Evolutionary conservation across 768 basidiomycete species (phyloP).

Genomic region (Lentinus tigrinus): DNA sequence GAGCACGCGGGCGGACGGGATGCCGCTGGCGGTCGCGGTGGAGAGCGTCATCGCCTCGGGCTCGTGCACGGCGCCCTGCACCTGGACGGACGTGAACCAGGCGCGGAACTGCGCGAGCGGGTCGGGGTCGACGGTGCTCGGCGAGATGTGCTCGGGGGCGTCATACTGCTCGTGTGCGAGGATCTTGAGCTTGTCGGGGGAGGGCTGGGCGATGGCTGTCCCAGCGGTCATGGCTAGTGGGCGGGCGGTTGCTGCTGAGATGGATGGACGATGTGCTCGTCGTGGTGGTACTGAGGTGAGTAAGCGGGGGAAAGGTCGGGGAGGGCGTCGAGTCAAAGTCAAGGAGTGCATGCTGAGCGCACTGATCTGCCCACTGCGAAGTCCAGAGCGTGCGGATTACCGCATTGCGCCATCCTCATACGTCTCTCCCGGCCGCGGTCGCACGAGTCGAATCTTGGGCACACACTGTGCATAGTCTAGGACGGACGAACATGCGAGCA

Average conservation of each 20-base stretch:
- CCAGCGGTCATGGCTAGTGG: conserved; percentile 7
- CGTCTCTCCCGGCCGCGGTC: not conserved
- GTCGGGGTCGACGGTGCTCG: conserved; percentile 54
- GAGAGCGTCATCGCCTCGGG: conserved; percentile 90
- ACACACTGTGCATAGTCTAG: too few species aligned
- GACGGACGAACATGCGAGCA: too few species aligned
- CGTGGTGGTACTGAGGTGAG: not conserved
- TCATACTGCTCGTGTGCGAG: conserved; percentile 77
- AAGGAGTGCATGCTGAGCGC: conserved; percentile 3
- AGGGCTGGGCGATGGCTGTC: conserved; percentile 39
- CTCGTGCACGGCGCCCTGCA: conserved; percentile 64
- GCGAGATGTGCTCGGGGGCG: conserved; percentile 63
- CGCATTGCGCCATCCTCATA: too few species aligned
- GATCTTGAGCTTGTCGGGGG: conserved; percentile 60
- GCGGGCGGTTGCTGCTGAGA: not conserved
- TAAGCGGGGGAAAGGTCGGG: not conserved
- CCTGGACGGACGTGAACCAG: conserved; percentile 79
- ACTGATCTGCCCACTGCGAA: not conserved
- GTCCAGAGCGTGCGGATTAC: not conserved
- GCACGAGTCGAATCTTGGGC: not conserved
- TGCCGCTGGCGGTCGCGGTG: conserved; percentile 65
- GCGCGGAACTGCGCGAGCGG: conserved; percentile 83
- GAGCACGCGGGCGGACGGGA: conserved; percentile 88
- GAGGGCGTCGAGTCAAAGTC: conserved; percentile 7
- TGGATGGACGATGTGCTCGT: not conserved